These are phyloP conservation scores for Pyrenula aspistea DNA, from an alignment of 495 filamentous ascomycete species.

Conservation along the genomic window DNA sequence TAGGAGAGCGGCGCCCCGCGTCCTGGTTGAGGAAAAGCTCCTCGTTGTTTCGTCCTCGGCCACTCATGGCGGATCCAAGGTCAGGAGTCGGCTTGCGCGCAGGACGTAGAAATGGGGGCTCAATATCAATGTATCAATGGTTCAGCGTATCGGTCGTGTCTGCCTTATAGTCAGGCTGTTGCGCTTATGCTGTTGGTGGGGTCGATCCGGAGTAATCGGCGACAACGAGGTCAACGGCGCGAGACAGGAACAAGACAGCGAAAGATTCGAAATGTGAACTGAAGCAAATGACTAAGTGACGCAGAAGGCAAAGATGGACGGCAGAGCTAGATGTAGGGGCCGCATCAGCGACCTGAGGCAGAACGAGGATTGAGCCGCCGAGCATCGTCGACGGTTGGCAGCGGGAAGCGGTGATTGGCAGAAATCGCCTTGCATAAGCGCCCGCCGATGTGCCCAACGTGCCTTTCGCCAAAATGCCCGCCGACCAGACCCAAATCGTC, in stretches of 20 bases:
- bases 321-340: background rate
- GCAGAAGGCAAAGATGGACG: background rate
- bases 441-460: background rate
- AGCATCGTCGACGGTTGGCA: background rate
- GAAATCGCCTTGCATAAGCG: background rate
- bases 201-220: too few relatives aligned
- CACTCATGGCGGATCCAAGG: constrained; percentile 14
- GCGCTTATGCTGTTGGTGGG: constrained; percentile 10
- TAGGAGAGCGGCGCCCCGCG: constrained; percentile 51
- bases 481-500: too few relatives aligned
- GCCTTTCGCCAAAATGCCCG: too few relatives aligned
- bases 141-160: too few relatives aligned
- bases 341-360: background rate
- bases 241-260: background rate
- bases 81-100: too few relatives aligned
- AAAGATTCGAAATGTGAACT: background rate
- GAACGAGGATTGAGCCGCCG: background rate
- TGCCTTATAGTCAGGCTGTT: constrained; percentile 3
- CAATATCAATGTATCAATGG: too few relatives aligned
- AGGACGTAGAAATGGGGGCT: too few relatives aligned
- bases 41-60: constrained; percentile 47
- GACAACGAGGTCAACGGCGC: background rate
- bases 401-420: background rate
- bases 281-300: background rate
- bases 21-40: constrained; percentile 65